Percentiles rank a stretch among this genome's conserved stretches.
Evolutionary conservation across 768 basidiomycete species (phyloP).

Genomic region (Pleurotus giganteus): DNA sequence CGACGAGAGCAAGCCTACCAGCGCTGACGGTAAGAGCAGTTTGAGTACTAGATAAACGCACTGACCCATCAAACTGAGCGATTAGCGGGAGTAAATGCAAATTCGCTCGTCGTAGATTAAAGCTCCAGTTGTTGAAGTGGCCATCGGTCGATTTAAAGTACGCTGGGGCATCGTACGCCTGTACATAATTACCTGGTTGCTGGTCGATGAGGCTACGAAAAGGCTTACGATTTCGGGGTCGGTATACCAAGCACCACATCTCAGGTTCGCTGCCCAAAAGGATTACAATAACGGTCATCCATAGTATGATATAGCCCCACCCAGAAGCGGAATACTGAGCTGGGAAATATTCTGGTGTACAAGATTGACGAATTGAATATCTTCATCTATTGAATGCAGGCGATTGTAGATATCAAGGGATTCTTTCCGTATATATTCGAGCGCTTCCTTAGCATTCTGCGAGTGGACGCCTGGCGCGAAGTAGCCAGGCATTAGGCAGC

Average conservation of each 20-base stretch:
- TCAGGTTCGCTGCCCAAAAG: slow-evolving; percentile 67
- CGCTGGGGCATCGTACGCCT: slow-evolving; percentile 43
- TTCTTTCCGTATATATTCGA: slow-evolving; percentile 62
- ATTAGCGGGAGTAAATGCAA: slow-evolving; percentile 70
- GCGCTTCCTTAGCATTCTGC: slow-evolving; percentile 19
- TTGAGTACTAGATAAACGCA: slow-evolving; percentile 9
- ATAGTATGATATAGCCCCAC: slow-evolving; percentile 26
- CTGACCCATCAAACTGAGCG: slow-evolving; percentile 57
- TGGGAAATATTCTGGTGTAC: slow-evolving; percentile 45
- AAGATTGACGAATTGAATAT: slow-evolving; percentile 63
- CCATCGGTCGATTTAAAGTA: slow-evolving; percentile 96
- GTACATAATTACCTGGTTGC: slow-evolving; percentile 2
- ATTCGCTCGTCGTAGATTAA: slow-evolving; percentile 83
- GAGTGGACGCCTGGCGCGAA: neutral
- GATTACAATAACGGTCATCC: neutral
- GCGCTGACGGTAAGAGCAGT: slow-evolving; percentile 3
- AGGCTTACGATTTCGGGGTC: slow-evolving; percentile 59
- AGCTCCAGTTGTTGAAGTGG: slow-evolving; percentile 81
- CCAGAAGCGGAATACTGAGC: slow-evolving; percentile 50
- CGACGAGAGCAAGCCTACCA: slow-evolving; percentile 76
- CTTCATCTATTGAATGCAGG: slow-evolving; percentile 80
- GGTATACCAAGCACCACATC: slow-evolving; percentile 94
- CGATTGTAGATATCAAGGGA: slow-evolving; percentile 83
- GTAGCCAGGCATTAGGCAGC: too few species aligned
- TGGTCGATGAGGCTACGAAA: slow-evolving; percentile 1